phyloP scores from a whole-genome alignment of 768 basidiomycete species.

The Pulveroboletus frians region DNA sequence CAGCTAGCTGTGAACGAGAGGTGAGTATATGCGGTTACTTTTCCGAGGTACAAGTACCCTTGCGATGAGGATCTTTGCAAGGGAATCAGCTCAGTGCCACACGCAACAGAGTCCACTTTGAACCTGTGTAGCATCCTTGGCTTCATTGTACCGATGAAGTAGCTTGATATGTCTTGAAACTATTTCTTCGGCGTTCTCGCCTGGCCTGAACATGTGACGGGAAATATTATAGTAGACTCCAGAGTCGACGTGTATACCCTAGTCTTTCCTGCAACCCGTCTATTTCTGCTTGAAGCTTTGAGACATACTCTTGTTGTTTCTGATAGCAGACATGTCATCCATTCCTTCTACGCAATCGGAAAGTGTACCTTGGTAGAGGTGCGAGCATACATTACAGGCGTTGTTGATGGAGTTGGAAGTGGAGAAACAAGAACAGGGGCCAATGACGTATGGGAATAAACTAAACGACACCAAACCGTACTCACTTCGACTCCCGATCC shows the following conservation, averaged over 20 bases:
- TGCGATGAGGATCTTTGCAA: slow-evolving; percentile 66
- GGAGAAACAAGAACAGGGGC: neutral
- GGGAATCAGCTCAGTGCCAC: neutral
- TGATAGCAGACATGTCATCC: slow-evolving; percentile 16
- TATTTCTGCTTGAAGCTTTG: slow-evolving; percentile 46
- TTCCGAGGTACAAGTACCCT: slow-evolving; percentile 41
- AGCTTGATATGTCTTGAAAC: slow-evolving; percentile 66
- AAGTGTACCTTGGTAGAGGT: slow-evolving; percentile 29
- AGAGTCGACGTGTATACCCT: slow-evolving; percentile 30
- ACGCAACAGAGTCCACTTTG: neutral
- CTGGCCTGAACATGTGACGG: slow-evolving; percentile 26
- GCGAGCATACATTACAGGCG: slow-evolving; percentile 23
- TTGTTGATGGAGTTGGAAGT: neutral
- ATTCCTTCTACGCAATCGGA: neutral
- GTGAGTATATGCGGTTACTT: slow-evolving; percentile 8
- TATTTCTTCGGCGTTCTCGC: slow-evolving; percentile 51
- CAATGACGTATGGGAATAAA: neutral
- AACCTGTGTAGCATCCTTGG: slow-evolving; percentile 80
- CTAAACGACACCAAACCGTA: slow-evolving; percentile 12
- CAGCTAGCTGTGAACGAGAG: slow-evolving; percentile 53
- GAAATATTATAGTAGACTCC: neutral
- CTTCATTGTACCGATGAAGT: slow-evolving; percentile 73
- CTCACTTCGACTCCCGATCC: too few species aligned
- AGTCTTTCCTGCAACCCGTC: slow-evolving; percentile 42
- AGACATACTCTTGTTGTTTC: slow-evolving; percentile 49